Conservation (phyloP, 805 yeast genomes). For the Starmerella geochares region DNA sequence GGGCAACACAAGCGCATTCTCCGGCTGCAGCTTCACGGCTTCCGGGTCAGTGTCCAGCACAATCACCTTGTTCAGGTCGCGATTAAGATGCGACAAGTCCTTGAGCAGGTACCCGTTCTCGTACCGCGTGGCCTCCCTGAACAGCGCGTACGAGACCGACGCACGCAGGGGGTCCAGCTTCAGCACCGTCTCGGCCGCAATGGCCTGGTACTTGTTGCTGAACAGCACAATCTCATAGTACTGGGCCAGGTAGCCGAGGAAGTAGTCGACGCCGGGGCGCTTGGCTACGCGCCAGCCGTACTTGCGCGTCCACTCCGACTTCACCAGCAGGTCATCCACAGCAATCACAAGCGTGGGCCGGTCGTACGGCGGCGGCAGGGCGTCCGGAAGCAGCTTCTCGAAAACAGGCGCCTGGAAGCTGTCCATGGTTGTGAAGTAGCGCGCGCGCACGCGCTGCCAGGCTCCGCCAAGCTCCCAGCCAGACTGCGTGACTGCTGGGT, state of each 20-base stretch:
- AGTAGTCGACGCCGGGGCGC: slow-evolving; percentile 97
- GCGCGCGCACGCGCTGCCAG: slow-evolving; percentile 57
- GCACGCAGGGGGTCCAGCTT: slow-evolving; percentile 92
- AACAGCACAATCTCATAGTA: slow-evolving; percentile 93
- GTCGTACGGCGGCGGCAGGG: slow-evolving; percentile 80
- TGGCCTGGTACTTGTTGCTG: slow-evolving; percentile 73
- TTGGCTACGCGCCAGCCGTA: slow-evolving; percentile 98
- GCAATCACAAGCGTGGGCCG: slow-evolving; percentile 87
- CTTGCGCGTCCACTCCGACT: slow-evolving; percentile 83
- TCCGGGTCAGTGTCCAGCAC: slow-evolving; percentile 69
- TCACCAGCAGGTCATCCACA: slow-evolving; percentile 81
- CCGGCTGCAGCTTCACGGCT: slow-evolving; percentile 73
- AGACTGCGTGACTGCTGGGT: slow-evolving; percentile 51
- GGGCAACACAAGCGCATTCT: slow-evolving; percentile 75
- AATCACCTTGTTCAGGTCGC: slow-evolving; percentile 75
- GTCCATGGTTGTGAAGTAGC: slow-evolving; percentile 65
- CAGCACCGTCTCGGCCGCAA: slow-evolving; percentile 70
- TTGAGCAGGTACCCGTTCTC: slow-evolving; percentile 82
- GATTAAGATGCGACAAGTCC: slow-evolving; percentile 80
- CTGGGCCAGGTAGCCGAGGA: slow-evolving; percentile 85
- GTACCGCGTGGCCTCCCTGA: slow-evolving; percentile 82
- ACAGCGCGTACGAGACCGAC: slow-evolving; percentile 73
- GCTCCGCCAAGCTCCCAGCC: slow-evolving; percentile 48
- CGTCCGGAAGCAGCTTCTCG: slow-evolving; percentile 87
- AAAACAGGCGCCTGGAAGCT: slow-evolving; percentile 89